Conservation (phyloP, 1,284 basidiomycete genomes). For the Prillingera fragicola region DNA sequence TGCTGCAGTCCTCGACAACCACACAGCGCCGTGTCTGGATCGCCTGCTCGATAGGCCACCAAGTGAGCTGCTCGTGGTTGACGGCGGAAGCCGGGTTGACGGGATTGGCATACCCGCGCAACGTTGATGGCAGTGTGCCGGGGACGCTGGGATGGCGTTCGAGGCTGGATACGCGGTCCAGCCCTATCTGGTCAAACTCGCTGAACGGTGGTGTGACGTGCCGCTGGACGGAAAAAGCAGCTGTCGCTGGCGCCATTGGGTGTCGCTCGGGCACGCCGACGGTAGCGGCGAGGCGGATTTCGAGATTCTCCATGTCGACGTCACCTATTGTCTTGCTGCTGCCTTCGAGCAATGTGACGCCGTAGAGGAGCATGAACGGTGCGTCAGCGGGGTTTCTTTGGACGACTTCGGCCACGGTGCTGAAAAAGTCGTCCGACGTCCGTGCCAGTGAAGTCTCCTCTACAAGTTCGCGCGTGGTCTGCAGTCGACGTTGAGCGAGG, state of each 20-base stretch:
- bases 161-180: too few species aligned
- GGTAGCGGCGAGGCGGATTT: slow-evolving; percentile 1
- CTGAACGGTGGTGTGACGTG: not conserved
- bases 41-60: slow-evolving; percentile 42
- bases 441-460: slow-evolving; percentile 27
- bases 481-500: slow-evolving; percentile 29
- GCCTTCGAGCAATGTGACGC: slow-evolving; percentile 16
- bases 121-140: too few species aligned
- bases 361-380: slow-evolving; percentile 38
- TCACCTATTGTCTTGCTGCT: slow-evolving; percentile 2
- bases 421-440: slow-evolving; percentile 25
- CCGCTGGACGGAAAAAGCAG: not conserved
- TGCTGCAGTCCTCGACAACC: slow-evolving; percentile 38
- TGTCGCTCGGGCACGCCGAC: slow-evolving; percentile 33
- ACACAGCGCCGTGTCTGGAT: slow-evolving; percentile 37
- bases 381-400: slow-evolving; percentile 32
- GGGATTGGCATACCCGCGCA: too few species aligned
- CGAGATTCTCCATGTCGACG: not conserved
- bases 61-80: not conserved
- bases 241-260: slow-evolving; percentile 10
- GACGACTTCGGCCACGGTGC: slow-evolving; percentile 22
- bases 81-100: not conserved
- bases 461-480: slow-evolving; percentile 29
- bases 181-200: too few species aligned
- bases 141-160: too few species aligned